Conservation (phyloP, 2,329 filamentous ascomycete species). For the Alternaria consortialis region DNA sequence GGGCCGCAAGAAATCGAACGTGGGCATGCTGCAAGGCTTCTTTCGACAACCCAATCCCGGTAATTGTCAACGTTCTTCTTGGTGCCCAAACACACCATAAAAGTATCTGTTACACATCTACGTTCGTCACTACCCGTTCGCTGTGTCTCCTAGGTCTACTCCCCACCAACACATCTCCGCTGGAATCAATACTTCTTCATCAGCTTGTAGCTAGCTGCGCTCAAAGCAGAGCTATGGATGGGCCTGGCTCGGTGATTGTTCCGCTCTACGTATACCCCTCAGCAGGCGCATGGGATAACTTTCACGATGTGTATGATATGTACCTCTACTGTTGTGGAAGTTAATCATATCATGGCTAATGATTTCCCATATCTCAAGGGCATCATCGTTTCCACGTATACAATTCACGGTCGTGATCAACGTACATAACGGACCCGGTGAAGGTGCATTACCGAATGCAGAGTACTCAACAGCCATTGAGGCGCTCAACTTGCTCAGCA, state of each 20-base stretch:
- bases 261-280: slow-evolving; percentile 61
- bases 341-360: slow-evolving; percentile 1
- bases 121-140: slow-evolving; percentile 7
- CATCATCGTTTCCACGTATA: slow-evolving; percentile 47
- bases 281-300: slow-evolving; percentile 57
- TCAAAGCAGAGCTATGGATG: slow-evolving; percentile 23
- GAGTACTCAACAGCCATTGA: slow-evolving; percentile 56
- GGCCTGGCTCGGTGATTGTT: slow-evolving; percentile 52
- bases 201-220: slow-evolving; percentile 14
- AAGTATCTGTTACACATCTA: slow-evolving; percentile 9
- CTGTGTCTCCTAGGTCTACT: slow-evolving; percentile 9
- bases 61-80: slow-evolving; percentile 18
- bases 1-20: slow-evolving; percentile 29
- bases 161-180: slow-evolving; percentile 5
- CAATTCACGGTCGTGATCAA: slow-evolving; percentile 63
- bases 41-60: slow-evolving; percentile 24
- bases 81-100: slow-evolving; percentile 24
- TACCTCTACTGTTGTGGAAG: slow-evolving; percentile 5
- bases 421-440: slow-evolving; percentile 59
- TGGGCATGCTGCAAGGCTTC: slow-evolving; percentile 23
- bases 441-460: slow-evolving; percentile 52
- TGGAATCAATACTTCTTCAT: slow-evolving; percentile 3
- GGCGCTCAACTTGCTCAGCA: slow-evolving; percentile 53
- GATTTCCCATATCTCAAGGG: slow-evolving; percentile 31
- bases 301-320: slow-evolving; percentile 53